A percentile compares a stretch with the other conserved stretches of the same genome.
Evolutionary conservation across 805 yeast genomes (phyloP).

Genomic region (Saccharomyces jurei): DNA sequence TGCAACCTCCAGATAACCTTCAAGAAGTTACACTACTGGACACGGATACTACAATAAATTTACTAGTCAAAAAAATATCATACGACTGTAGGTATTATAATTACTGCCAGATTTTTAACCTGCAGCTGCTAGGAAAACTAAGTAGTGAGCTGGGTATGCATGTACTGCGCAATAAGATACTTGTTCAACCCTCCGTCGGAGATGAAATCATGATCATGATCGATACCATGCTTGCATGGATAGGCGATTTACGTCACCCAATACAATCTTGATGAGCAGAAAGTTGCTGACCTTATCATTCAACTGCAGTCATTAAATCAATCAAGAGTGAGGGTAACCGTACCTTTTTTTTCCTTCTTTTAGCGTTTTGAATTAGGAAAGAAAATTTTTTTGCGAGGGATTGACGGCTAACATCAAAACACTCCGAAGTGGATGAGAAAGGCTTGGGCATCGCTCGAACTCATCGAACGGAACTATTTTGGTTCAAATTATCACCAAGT

Average conservation of each 20-base stretch:
- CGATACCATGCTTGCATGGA: conserved; percentile 16
- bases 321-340: not conserved
- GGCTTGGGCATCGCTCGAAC: not conserved
- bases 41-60: conserved; percentile 34
- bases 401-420: not conserved
- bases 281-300: not conserved
- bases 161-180: conserved; percentile 15
- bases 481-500: not conserved
- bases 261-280: not conserved
- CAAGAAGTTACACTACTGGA: conserved; percentile 9
- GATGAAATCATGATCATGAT: conserved; percentile 16
- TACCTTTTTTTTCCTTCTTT: not conserved
- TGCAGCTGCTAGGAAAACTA: conserved; percentile 38
- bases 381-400: not conserved
- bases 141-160: conserved; percentile 16
- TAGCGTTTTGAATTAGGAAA: not conserved
- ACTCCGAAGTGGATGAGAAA: not conserved
- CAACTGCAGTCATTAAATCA: not conserved
- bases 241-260: conserved; percentile 4
- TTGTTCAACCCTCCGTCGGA: conserved; percentile 17
- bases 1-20: conserved; percentile 10
- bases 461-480: not conserved
- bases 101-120: conserved; percentile 39
- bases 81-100: conserved; percentile 64
- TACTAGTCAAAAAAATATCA: conserved; percentile 44